Evolutionary conservation across 2,329 filamentous ascomycete genomes (phyloP), one percentile per base, ranked within the genome.

Genomic region (Lasiodiplodia theobromae): DNA sequence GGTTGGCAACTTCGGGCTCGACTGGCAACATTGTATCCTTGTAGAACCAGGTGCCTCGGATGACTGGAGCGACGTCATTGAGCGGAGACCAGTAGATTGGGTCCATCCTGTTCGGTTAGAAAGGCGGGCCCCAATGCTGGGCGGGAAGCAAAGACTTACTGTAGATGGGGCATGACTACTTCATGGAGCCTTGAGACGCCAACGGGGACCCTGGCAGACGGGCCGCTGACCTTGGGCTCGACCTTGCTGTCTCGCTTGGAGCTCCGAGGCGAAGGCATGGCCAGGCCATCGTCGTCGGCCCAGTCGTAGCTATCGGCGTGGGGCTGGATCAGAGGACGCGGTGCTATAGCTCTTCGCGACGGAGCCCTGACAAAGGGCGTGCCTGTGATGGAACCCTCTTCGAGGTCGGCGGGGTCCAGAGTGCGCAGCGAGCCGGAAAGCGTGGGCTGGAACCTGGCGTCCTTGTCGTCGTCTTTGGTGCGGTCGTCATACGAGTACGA

Each of bases 11-110:
- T 18, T 88, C 83, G 0, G 93, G 88, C 71, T 97, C 93, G 6
- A 99, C 88, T 0, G 96, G 96, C 69, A 92, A 84, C 94, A 98
- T 97, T 0, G 92, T 95, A 76, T 97, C 94, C 82, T 91, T 92
- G 80, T 98, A 98, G 78, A 99, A 99, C 96, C 96, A 99, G 0
- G 95, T 98, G 0, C 92, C 94, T 72, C 96, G 87, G 68, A 91
- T 86, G 1, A 98, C 94, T 44, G 89, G 85, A 7, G 93, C 91
- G 38, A 96, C 87, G 75, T 98, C 96, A 74, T 97, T 94, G 38
- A 98, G 87, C 8, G 96, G 95, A 21, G 91, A 94, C 96, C 96
- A 99, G 77, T 99, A 99, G 69, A 68, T 68, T 10, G 67, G 67
- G 40, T 64, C 67, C 67, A 68, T 68, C 18, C 52, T 58, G 34